Evolutionary conservation across 768 basidiomycete genomes (phyloP), one percentile per base, ranked within the genome.

Genomic region (Mycena maculata): DNA sequence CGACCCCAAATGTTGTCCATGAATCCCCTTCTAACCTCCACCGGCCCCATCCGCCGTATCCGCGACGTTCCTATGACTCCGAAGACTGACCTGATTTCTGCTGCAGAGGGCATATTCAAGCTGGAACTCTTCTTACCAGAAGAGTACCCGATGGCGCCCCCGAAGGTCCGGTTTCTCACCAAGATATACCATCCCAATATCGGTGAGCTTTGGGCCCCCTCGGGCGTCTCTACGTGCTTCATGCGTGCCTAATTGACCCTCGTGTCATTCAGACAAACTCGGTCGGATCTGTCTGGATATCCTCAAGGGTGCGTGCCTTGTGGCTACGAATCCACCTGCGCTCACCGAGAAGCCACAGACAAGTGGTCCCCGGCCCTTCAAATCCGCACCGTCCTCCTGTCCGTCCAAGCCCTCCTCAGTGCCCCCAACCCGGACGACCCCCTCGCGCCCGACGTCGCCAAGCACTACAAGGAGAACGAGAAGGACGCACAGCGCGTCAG

Each of bases 131-230:
- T 99, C 83, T 84, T 99, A 28, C 98, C 98, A 5, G 98, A 99
- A 80, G 98, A 99, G 79, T 99, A 99, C 81, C 98, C 98, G 1
- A 99, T 99, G 98, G 93, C 92, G 54, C 97, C 98, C 0, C 98
- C 98, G 25, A 99, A 99, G 82, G 98, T 99, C 63, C 87, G 97
- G 71, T 98, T 97, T 83, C 83, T 98, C 73, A 98, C 96, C 62
- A 96, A 96, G 90, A 97, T 98, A 84, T 96, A 97, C 84, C 96
- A 98, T 80, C 96, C 98, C 52, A 99, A 99, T 79, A 99, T 99
- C 82, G 97, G 97, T 98, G 76, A 50, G 53, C 48, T 39, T 48
- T 30, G 39, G 41, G 45, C 36, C 56, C 23, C 56, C 49, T 13
- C 25, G 38, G 45, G 31, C 56, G 25, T 53, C 49, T 12, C 28